phyloP scores from a whole-genome alignment of 2,329 filamentous ascomycete species.

The Colletotrichum falcatum region DNA sequence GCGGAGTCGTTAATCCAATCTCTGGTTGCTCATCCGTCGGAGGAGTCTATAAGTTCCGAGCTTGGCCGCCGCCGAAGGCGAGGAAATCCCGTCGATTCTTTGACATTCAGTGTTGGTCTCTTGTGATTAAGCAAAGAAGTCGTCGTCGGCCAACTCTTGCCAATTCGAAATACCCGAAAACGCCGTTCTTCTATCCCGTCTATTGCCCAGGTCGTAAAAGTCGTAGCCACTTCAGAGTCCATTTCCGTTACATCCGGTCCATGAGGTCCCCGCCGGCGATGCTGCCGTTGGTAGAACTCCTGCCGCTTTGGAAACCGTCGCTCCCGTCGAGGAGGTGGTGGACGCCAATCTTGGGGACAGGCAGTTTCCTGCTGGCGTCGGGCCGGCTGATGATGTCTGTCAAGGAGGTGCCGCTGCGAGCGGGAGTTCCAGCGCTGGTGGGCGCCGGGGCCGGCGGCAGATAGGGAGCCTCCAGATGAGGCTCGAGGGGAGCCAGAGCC shows the following conservation, averaged over 20 bases:
- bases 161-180: slow-evolving; percentile 44
- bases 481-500: slow-evolving; percentile 70
- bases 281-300: slow-evolving; percentile 82
- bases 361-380: slow-evolving; percentile 89
- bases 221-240: slow-evolving; percentile 48
- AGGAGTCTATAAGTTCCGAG: slow-evolving; percentile 27
- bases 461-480: slow-evolving; percentile 60
- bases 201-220: slow-evolving; percentile 55
- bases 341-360: slow-evolving; percentile 90
- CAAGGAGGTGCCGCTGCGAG: slow-evolving; percentile 79
- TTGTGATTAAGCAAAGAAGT: slow-evolving; percentile 34
- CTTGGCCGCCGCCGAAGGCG: slow-evolving; percentile 19
- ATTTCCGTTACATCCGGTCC: slow-evolving; percentile 60
- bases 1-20: slow-evolving; percentile 35
- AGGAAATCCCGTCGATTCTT: slow-evolving; percentile 23
- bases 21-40: slow-evolving; percentile 30
- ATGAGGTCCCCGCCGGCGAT: slow-evolving; percentile 78
- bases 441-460: slow-evolving; percentile 59
- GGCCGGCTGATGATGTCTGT: slow-evolving; percentile 92
- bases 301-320: slow-evolving; percentile 76
- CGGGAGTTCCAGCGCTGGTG: slow-evolving; percentile 61
- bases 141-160: slow-evolving; percentile 28
- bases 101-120: neutral
- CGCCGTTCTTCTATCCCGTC: slow-evolving; percentile 56
- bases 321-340: slow-evolving; percentile 82